Conservation (phyloP, 2,329 filamentous ascomycete genomes). For the Nemania serpens region DNA sequence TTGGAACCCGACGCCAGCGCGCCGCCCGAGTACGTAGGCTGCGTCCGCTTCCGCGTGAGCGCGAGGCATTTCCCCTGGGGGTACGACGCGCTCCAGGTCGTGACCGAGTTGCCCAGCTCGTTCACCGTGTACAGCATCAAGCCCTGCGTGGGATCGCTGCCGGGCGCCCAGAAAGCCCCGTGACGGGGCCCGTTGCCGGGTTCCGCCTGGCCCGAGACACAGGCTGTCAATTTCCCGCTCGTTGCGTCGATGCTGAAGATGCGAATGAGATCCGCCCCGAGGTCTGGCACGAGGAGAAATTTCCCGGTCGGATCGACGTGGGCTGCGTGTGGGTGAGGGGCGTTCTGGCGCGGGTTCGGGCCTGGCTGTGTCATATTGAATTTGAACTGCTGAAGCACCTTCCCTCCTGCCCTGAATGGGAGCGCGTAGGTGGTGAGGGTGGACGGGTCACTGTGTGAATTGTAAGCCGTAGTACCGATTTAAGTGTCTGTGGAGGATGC, state of each 20-base stretch:
- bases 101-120: constrained; percentile 56
- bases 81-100: constrained; percentile 55
- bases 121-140: constrained; percentile 49
- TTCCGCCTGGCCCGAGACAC: constrained; percentile 47
- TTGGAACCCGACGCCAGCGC: constrained; percentile 52
- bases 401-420: constrained; percentile 40
- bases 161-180: constrained; percentile 53
- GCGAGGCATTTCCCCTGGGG: constrained; percentile 49
- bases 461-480: constrained; percentile 19
- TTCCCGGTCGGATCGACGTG: constrained; percentile 54
- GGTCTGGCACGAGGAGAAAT: constrained; percentile 56
- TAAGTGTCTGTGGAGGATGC: constrained; percentile 13
- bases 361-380: constrained; percentile 51
- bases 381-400: constrained; percentile 44
- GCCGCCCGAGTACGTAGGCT: constrained; percentile 53
- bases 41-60: constrained; percentile 51
- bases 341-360: constrained; percentile 56
- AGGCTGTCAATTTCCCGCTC: constrained; percentile 52
- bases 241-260: constrained; percentile 55
- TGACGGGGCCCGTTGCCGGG: constrained; percentile 59
- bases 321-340: constrained; percentile 58
- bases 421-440: constrained; percentile 51
- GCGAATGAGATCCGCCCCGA: constrained; percentile 59
- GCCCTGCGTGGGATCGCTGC: constrained; percentile 33
- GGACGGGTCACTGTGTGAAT: constrained; percentile 44